phyloP scores from a whole-genome alignment of 805 yeast species.

The Ogataea degrootiae region DNA sequence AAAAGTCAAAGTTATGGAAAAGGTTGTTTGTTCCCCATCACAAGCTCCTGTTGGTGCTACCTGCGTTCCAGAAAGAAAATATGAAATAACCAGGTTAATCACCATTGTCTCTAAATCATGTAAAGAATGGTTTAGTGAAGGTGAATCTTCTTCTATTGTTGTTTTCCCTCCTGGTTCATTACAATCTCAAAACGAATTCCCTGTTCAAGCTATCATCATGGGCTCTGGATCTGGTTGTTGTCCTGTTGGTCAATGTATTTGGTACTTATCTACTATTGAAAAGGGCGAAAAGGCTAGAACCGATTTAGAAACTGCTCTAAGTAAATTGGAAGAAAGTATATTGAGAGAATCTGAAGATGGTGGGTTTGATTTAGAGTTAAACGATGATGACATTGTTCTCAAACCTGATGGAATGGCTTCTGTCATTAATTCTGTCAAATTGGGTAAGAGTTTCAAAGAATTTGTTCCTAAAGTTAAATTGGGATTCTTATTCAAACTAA shows the following conservation, averaged over 20 bases:
- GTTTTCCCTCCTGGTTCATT: slow-evolving; percentile 88
- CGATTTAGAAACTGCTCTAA: slow-evolving; percentile 77
- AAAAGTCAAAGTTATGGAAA: slow-evolving; percentile 69
- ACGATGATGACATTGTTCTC: slow-evolving; percentile 50
- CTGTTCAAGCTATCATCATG: slow-evolving; percentile 83
- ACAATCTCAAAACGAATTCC: slow-evolving; percentile 55
- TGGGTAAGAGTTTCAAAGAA: slow-evolving; percentile 81
- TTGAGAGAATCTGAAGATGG: slow-evolving; percentile 71
- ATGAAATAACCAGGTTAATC: slow-evolving; percentile 67
- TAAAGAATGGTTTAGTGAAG: slow-evolving; percentile 85
- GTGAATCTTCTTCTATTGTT: slow-evolving; percentile 80
- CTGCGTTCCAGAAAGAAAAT: slow-evolving; percentile 40
- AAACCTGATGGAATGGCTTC: slow-evolving; percentile 56
- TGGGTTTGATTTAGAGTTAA: slow-evolving; percentile 47
- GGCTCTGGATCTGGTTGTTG: slow-evolving; percentile 87
- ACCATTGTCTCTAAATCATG: slow-evolving; percentile 85
- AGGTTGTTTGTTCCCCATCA: slow-evolving; percentile 71
- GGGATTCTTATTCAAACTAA: slow-evolving; percentile 54
- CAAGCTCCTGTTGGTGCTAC: slow-evolving; percentile 44
- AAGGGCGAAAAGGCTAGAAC: slow-evolving; percentile 61
- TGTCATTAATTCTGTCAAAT: slow-evolving; percentile 70
- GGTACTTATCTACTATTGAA: slow-evolving; percentile 84
- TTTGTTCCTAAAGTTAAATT: slow-evolving; percentile 78
- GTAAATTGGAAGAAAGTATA: slow-evolving; percentile 73
- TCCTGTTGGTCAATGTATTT: slow-evolving; percentile 79